Evolutionary conservation across 1,139 yeast species (phyloP), one percentile per base, ranked within the genome.

Genomic region (Kodamaea arcana): DNA sequence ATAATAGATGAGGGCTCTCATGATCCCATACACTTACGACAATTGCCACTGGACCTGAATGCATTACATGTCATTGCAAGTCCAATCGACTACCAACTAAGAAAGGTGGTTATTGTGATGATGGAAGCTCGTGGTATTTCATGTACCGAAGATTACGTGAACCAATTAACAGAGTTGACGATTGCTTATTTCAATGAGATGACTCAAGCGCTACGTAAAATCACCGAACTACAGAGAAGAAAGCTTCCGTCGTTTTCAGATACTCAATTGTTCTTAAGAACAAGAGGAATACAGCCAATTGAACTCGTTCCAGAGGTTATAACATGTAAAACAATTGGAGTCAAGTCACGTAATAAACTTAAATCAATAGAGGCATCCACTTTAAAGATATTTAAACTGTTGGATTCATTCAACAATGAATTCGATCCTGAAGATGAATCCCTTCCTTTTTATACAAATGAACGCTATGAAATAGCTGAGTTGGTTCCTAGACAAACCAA

Each of bases 181-280:
- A 65, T 69, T 29, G 59, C 60, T 15, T 80, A 77, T 50, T 60
- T 85, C 48, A 62, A 71, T 42, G 64, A 65, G 20, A 44, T 83
- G 34, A 54, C 72, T 5, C 48, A 56, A 4, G 62, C 70, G 30
- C 54, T 86, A 29, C 76, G 74, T 37, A 71, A 72, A 40, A 56
- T 78, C 24, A 69, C 83, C 3, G 80, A 75, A 40, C 58, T 78
- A n/a, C 95, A 87, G 56, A 65, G 96, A 46, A 68, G 94, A 35
- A 60, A 67, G 17, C 55, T 56, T 20, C 85, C 92, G 0, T 65
- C 85, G 0, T 57, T 75, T 20, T 66, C 66, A 15, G 95, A 86
- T 53, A 42, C 83, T 3, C 61, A 66, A 22, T 51, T 80, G 30
- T 54, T 80, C 37, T 48, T 82, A 15, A 54, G 65, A 30, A 64